Conservation (phyloP, 75 land plant genomes). For the Pinus tabuliformis region DNA sequence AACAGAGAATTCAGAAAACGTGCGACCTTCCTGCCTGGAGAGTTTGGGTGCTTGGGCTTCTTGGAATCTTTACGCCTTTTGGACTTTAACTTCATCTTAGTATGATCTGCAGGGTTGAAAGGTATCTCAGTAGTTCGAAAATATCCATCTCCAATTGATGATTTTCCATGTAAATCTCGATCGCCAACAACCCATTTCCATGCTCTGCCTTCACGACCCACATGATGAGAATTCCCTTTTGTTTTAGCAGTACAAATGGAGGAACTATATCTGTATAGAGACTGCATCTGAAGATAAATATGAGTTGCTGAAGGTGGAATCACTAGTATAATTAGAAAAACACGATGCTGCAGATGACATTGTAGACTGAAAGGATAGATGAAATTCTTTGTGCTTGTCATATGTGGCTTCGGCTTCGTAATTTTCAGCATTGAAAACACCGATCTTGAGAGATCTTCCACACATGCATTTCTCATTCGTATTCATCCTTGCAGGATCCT, state of each 20-base stretch:
- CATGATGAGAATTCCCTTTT: background rate
- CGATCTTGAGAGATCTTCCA: background rate
- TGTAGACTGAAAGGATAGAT: background rate
- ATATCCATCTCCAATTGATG: background rate
- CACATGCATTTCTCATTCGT: background rate
- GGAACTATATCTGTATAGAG: background rate
- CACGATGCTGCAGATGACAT: slow-evolving; percentile 7
- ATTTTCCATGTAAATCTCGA: background rate
- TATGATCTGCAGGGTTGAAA: background rate
- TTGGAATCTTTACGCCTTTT: slow-evolving; percentile 29
- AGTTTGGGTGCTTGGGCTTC: slow-evolving; percentile 43
- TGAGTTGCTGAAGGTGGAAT: background rate
- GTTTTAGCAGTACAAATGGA: background rate
- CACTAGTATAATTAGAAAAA: slow-evolving; percentile 1
- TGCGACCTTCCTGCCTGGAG: slow-evolving; percentile 44
- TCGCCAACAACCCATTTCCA: background rate
- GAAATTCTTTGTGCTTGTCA: background rate
- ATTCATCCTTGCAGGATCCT: background rate
- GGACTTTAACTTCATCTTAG: background rate
- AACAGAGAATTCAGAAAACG: slow-evolving; percentile 48
- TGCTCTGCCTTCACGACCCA: background rate
- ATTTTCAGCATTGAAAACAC: slow-evolving; percentile 2
- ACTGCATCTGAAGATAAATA: slow-evolving; percentile 8
- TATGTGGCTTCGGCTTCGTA: background rate
- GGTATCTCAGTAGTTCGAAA: background rate